Evolutionary conservation across 2,329 filamentous ascomycete genomes (phyloP).

Genomic region (Paracoccidioides lutzii): DNA sequence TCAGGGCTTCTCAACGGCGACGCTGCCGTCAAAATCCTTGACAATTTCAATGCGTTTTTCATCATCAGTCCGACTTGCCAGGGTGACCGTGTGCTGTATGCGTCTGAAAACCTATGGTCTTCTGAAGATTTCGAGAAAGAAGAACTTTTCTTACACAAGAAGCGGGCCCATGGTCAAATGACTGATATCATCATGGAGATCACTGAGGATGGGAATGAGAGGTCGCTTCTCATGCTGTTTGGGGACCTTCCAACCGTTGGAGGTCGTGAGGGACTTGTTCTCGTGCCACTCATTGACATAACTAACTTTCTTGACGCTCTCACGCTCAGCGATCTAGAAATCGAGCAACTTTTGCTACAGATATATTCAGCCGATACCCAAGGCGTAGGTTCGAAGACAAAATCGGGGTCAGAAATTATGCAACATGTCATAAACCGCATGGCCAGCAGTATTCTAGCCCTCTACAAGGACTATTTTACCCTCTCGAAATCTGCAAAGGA

Average conservation of each 20-base stretch:
- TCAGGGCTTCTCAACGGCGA: neutral
- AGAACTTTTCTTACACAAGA: slow-evolving; percentile 16
- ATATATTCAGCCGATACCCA: neutral
- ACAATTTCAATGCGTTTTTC: slow-evolving; percentile 19
- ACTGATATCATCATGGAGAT: slow-evolving; percentile 16
- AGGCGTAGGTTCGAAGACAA: neutral
- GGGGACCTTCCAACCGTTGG: slow-evolving; percentile 13
- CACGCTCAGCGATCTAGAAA: slow-evolving; percentile 12
- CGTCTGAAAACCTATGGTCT: slow-evolving; percentile 15
- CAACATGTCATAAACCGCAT: slow-evolving; percentile 13
- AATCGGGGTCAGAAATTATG: neutral
- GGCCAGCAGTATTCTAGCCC: slow-evolving; percentile 13
- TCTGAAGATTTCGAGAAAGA: slow-evolving; percentile 13
- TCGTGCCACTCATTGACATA: slow-evolving; percentile 18
- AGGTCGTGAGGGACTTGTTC: slow-evolving; percentile 13
- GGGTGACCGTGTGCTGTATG: slow-evolving; percentile 14
- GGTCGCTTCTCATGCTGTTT: slow-evolving; percentile 17
- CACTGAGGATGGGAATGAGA: slow-evolving; percentile 14
- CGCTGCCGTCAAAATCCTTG: slow-evolving; percentile 6
- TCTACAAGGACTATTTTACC: slow-evolving; percentile 20
- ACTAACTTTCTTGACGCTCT: slow-evolving; percentile 18
- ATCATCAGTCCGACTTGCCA: slow-evolving; percentile 14
- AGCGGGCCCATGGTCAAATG: slow-evolving; percentile 11
- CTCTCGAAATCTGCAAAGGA: slow-evolving; percentile 15
- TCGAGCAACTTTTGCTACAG: slow-evolving; percentile 1